Evolutionary conservation across 2,329 filamentous ascomycete genomes (phyloP), one percentile per base, ranked within the genome.

Genomic region (Aspergillus neotritici): DNA sequence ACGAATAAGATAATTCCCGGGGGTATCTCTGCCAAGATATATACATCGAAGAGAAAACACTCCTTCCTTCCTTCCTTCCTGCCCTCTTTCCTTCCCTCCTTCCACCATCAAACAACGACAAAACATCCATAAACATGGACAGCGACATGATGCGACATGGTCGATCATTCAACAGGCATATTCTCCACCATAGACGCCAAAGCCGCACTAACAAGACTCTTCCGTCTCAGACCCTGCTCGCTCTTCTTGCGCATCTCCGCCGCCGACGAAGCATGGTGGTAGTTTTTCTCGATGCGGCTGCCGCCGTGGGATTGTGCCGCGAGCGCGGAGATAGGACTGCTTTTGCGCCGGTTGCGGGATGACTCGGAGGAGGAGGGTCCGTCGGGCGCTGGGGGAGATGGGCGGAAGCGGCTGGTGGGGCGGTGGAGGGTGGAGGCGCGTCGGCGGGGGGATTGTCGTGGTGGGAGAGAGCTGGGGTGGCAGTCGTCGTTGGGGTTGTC

Each of bases 131-230:
- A 15, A 40, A 45, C 10, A 43, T 41, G 21, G 33, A 41, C 46
- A 16, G 39, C 34, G 21, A 40, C 17, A 46, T 28, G 39, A 25
- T 17, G 13, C n/a, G 17, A 36, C 6, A 28, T 39, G n/a, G n/a
- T n/a, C n/a, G n/a, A n/a, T 32, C 25, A 50, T 11, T 47, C 46
- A 3, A 25, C 17, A 17, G 21, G 21, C 21, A 25, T 8, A 25
- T 39, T 47, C 42, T 63, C 61, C 17, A 56, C 57, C 47, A 66
- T 58, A 11, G 62, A 65, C 8, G 64, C 63, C 51, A 68, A 49
- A 32, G 64, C 64, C 10, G 64, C 63, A 53, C 58, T 66, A 7
- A 68, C 65, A 32, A 68, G 49, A 40, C 65, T 68, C 54, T 63
- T 66, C 40, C 65, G 50, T 15, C 65, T 47, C 15, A 67, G 40